phyloP scores from a whole-genome alignment of 176 grass and related monocot species.

The Oryza officinalis region DNA sequence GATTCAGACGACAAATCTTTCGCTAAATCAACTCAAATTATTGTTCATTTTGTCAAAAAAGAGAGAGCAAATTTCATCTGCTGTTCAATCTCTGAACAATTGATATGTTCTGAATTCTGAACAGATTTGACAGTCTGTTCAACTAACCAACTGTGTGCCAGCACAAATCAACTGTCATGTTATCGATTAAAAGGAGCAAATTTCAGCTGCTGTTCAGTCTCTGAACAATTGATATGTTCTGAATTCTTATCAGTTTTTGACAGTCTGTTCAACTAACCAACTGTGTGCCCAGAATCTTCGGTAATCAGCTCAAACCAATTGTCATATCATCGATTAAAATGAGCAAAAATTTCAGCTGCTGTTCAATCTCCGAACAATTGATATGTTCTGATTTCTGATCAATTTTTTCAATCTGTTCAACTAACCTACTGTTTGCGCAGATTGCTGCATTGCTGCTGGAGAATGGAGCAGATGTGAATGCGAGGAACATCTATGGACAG shows the following conservation, averaged over 20 bases:
- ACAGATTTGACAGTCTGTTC: neutral
- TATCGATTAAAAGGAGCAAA: neutral
- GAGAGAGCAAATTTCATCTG: neutral
- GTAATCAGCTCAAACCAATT: neutral
- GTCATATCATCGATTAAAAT: neutral
- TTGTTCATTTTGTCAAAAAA: neutral
- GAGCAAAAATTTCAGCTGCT: neutral
- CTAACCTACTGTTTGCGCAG: conserved; percentile 32
- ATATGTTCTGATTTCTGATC: neutral
- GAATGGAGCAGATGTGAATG: conserved; percentile 66
- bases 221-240: neutral
- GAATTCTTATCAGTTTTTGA: neutral
- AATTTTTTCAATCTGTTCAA: neutral
- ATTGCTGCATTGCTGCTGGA: conserved; percentile 68
- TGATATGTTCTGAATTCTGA: neutral
- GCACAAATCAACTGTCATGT: neutral
- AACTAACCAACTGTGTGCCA: neutral
- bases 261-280: neutral
- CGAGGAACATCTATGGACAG: conserved; percentile 70
- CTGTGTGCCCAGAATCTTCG: neutral
- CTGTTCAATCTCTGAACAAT: neutral
- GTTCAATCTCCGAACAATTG: neutral
- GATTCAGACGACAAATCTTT: neutral
- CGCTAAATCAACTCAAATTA: neutral
- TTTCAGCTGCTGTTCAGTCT: neutral